phyloP scores from a whole-genome alignment of 2,329 filamentous ascomycete species.

The Emericellopsis cladophorae region DNA sequence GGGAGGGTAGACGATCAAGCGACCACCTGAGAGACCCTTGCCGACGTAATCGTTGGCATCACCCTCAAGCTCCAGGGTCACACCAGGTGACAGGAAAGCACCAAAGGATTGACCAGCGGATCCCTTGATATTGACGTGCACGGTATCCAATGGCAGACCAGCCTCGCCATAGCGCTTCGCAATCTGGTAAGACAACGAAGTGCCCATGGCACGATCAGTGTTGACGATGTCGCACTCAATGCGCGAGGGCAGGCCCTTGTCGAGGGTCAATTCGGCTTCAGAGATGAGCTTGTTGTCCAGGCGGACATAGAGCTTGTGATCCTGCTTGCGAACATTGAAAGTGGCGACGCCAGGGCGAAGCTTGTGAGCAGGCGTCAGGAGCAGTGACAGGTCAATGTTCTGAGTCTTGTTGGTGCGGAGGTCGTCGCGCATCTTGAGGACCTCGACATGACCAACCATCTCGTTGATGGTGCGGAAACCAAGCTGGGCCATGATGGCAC shows the following conservation, averaged over 20 bases:
- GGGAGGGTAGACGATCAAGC: slow-evolving; percentile 85
- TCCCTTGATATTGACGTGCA: slow-evolving; percentile 92
- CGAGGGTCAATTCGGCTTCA: slow-evolving; percentile 84
- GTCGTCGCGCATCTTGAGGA: slow-evolving; percentile 77
- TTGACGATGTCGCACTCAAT: slow-evolving; percentile 96
- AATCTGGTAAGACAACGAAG: slow-evolving; percentile 90
- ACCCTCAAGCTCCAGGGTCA: slow-evolving; percentile 89
- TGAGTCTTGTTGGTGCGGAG: slow-evolving; percentile 78
- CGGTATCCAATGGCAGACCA: slow-evolving; percentile 81
- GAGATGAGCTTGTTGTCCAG: slow-evolving; percentile 96
- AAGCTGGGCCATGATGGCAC: slow-evolving; percentile 92
- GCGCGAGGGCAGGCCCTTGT: slow-evolving; percentile 84
- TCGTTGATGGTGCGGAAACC: slow-evolving; percentile 94
- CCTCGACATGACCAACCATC: slow-evolving; percentile 89
- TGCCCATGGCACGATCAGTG: slow-evolving; percentile 86
- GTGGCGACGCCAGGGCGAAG: slow-evolving; percentile 88
- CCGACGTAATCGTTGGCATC: slow-evolving; percentile 96
- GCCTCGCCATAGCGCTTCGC: slow-evolving; percentile 84
- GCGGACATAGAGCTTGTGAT: slow-evolving; percentile 84
- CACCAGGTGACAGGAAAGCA: slow-evolving; percentile 83
- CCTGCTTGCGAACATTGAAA: slow-evolving; percentile 96
- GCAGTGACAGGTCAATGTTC: slow-evolving; percentile 86
- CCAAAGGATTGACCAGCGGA: slow-evolving; percentile 95
- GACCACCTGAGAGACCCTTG: slow-evolving; percentile 87
- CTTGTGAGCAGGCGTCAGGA: slow-evolving; percentile 90